Evolutionary conservation across 345 rosid genomes (phyloP), one percentile per base, ranked within the genome.

Genomic region (Lepidium sativum): DNA sequence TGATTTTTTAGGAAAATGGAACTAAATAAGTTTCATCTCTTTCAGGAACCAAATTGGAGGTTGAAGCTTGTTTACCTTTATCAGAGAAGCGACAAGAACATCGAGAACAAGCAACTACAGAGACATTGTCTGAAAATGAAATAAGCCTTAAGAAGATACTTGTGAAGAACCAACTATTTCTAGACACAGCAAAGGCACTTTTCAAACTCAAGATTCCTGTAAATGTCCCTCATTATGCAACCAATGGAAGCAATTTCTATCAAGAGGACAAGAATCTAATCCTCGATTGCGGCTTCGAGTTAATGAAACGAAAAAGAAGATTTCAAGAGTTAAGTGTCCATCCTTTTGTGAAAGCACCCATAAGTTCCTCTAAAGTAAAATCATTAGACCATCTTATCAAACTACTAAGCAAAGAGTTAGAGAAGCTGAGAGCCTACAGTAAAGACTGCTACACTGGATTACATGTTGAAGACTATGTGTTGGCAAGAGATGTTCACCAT

Each of bases 301-400:
- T 94, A 60, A 85, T 84, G 90, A 94, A 76, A 75, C 77, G 96
- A 57, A 87, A 79, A 65, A 96, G 99, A 6, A 78, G 78, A 72
- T 80, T 65, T 73, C 86, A 82, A 66, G 99, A 94, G 71, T 82
- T 82, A 39, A 78, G 81, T 14, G 68, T 64, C 23, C 95, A 84
- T 78, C 98, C 96, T 16, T 82, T 81, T 54, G 65, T 80, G 67
- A 79, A 73, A 48, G 71, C 60, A 69, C 52, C 79, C 6, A 40
- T 79, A 42, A 47, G 73, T 39, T 75, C 77, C 42, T 56, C 14
- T 6, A 82, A 74, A 68, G 58, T 73, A 35, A 54, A 29, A 72
- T 74, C 87, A 11, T 29, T 90, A 65, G 95, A 94, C 31, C 78
- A 82, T 41, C 77, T 94, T 81, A 77, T 90, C 21, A 80, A 62